Base-by-base conservation (phyloP, 306 rosid species). In the Boehmeria nivea region DNA sequence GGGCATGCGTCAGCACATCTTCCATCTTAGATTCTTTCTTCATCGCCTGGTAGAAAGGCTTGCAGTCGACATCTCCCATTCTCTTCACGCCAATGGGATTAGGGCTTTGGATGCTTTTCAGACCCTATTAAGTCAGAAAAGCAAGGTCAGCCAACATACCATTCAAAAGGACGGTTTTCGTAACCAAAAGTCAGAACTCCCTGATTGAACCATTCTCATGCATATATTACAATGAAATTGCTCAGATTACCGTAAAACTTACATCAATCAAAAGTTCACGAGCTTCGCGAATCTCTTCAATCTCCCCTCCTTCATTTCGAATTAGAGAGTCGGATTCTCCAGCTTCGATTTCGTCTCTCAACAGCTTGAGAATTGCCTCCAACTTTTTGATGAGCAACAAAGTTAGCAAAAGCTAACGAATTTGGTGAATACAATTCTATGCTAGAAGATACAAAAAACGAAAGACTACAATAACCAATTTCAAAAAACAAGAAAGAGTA, bases 261-360 rank as follows among this genome's bases (percentile, higher is more conserved):
- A 49, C 54, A 12, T 49, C 33, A 15, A 49, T 49, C 54, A 49
- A 49, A 22, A 22, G 33, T 12, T 49, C 18, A 11, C 54, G 54
- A 23, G 54, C 54, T 48, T 81, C 94, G 44, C 79, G 88, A 68
- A 81, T 62, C 73, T 81, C 89, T 1, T 81, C 67, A n/a, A n/a
- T n/a, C n/a, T n/a, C n/a, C n/a, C n/a, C n/a, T 6, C 72, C 80
- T 65, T 74, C 86, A 63, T 58, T 61, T 40, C 67, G 21, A 15
- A 79, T 34, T 6, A 85, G 83, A 21, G 61, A 0, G 57, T 79
- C 80, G 25, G 61, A 54, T 14, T 81, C 80, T 57, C 75, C 88
- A 6, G 2, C 50, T 17, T 45, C 13, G 54, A 66, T 71, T 42
- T 85, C 82, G 17, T 76, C 86, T 37, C 34, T 48, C 71, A 85